Base-by-base conservation (phyloP, 371 early-diverging fungal genomes). In the Actinomortierella ambigua region DNA sequence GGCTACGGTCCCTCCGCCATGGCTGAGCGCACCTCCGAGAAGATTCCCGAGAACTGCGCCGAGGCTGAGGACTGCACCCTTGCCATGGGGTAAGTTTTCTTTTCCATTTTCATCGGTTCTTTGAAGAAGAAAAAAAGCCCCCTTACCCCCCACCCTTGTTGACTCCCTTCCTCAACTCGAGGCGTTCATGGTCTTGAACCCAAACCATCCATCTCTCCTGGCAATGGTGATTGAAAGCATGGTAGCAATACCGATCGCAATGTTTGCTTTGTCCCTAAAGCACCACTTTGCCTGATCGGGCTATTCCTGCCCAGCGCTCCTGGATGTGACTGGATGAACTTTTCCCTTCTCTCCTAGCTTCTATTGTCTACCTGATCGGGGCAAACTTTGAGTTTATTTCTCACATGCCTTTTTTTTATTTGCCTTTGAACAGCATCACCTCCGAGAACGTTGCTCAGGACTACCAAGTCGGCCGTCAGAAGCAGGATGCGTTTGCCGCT, bases 371-470 rank as follows among this genome's bases (percentile, higher is more conserved):
- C n/a, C n/a, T n/a, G n/a, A n/a, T n/a, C n/a, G n/a, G n/a, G n/a
- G n/a, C n/a, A n/a, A n/a, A n/a, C n/a, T n/a, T n/a, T n/a, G 11
- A 34, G 4, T 34, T 34, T 11, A 34, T 6, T 34, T 34, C 34
- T 34, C 34, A 34, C 34, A 34, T 17, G 14, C 34, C 14, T 27
- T n/a, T 29, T 22, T 39, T 43, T 40, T 20, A n/a, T 22, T 39
- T 20, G 29, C 26, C 56, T 66, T 26, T 61, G 56, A 47, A 29
- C 61, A 83, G 87, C 68, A 89, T 92, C 67, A 97, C 97, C 53
- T 95, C 98, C 43, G 99, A 99, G 81, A 98, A 96, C 80, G 97
- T 99, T 34, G 95, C 98, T 58, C 77, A 80, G 29, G 89, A 97
- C 49, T 97, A 88, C 81, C 80, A 83, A 9, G 75, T 98, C 49